Evolutionary conservation across 345 rosid genomes (phyloP), one percentile per base, ranked within the genome.

Genomic region (Ricinus communis): DNA sequence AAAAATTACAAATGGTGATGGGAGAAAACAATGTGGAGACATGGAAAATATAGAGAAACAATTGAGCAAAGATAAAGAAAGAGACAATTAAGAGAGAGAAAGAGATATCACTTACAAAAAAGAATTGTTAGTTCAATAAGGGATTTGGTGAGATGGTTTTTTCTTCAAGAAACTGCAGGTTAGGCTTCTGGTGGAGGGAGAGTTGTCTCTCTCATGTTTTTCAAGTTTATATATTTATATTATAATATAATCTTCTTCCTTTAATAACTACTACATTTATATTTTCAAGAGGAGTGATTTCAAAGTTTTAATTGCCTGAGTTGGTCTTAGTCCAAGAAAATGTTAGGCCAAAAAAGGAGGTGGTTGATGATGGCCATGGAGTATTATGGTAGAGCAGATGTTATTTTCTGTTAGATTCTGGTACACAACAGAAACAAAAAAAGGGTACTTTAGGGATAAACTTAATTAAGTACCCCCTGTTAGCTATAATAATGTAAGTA

Each of bases 61-160:
- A 69, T 41, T 47, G 67, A 76, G 71, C 41, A 60, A 33, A 70
- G 69, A 45, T 24, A 52, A 55, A 71, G 30, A 47, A 25, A 58
- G 5, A 58, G 69, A 66, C n/a, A n/a, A n/a, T 30, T 47, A 19
- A 68, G 38, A 60, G 9, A 70, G 40, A 46, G 27, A 22, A 28
- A 63, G 28, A n/a, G 58, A 38, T 38, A 38, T 43, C 12, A 43
- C 47, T 43, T 43, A 43, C 47, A 71, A 18, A n/a, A 51, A 25
- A 64, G 25, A 40, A 63, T 62, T 38, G 50, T 74, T 90, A 43
- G 69, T 70, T 83, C 74, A 79, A 69, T 79, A 3, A 71, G 33
- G 66, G 82, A 80, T 86, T 91, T 83, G 95, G 93, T 89, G 91
- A 79, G 82, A 76, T 76, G 90, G 76, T 68, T 71, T 73, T 85